phyloP scores from a whole-genome alignment of 2,329 filamentous ascomycete genomes.

The Penicillium sp. region DNA sequence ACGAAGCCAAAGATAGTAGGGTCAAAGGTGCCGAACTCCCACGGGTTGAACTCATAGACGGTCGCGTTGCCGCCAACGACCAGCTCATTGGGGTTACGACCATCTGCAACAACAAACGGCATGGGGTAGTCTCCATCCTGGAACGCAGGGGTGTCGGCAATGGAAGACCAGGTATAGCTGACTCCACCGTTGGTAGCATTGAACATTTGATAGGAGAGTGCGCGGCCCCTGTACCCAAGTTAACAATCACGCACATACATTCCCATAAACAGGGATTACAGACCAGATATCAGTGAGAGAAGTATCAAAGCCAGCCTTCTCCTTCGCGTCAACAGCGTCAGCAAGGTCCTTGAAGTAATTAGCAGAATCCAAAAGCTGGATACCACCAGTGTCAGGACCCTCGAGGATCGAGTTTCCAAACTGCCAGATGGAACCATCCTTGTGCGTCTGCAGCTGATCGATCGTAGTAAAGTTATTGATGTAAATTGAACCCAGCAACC shows the following conservation, averaged over 20 bases:
- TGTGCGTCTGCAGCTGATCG: conserved; percentile 33
- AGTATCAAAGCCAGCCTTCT: conserved; percentile 61
- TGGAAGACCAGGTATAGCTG: conserved; percentile 78
- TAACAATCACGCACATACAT: neutral
- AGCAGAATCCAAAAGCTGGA: conserved; percentile 50
- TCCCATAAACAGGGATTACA: neutral
- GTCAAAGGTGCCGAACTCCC: conserved; percentile 75
- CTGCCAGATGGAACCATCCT: conserved; percentile 27
- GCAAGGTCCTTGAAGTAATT: conserved; percentile 63
- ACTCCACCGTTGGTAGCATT: conserved; percentile 72
- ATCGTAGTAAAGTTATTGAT: conserved; percentile 76
- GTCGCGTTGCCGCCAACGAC: conserved; percentile 70
- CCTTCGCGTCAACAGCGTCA: conserved; percentile 60
- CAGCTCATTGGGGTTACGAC: conserved; percentile 59
- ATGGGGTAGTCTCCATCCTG: conserved; percentile 63
- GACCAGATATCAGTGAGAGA: conserved; percentile 84
- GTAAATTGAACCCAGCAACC: conserved; percentile 80
- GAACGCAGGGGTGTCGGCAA: conserved; percentile 64
- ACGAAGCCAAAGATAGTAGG: conserved; percentile 69
- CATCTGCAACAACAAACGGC: conserved; percentile 70
- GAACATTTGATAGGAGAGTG: conserved; percentile 81
- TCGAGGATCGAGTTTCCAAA: conserved; percentile 50
- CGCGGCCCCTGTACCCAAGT: conserved; percentile 56
- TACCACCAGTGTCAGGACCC: conserved; percentile 29
- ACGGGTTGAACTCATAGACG: conserved; percentile 74